Evolutionary conservation across 192 early-diverging fungal genomes (phyloP), one percentile per base, ranked within the genome.

Genomic region (Mortierella alpina): DNA sequence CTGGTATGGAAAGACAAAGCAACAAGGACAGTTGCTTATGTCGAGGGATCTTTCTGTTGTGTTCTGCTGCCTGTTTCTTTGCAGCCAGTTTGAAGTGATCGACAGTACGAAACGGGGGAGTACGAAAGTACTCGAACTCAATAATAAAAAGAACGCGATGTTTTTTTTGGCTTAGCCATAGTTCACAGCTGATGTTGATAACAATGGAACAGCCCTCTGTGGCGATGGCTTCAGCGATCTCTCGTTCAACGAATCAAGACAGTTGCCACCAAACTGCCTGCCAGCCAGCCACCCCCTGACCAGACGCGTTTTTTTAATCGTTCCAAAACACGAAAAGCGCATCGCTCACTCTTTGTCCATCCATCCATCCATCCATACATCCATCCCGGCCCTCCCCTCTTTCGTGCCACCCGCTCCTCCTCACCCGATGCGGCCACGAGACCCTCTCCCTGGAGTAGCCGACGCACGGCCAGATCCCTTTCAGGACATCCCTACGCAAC

Each of bases 21-120:
- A 31, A 31, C 73, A 75, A 75, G 73, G 73, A 75, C 73, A 75
- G 73, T 75, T 75, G 52, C 68, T 44, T 41, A 67, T 47, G 48
- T 48, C 46, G 51, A 42, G 45, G 62, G 50, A 4, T 51, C 49
- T 51, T 42, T 53, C 54, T 59, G 18, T 70, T 52, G 15, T 54
- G 15, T 60, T 62, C 54, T 52, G 61, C 54, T 45, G 15, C 20
- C 47, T 60, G 59, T 40, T 60, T 12, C 59, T 41, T 56, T 23
- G 17, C 52, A 20, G 14, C 53, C 45, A 18, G 65, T 12, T 20
- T 44, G 20, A 42, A 15, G 7, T 59, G 42, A 59, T 59, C 22
- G 52, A 65, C 63, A 52, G 31, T 31, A 31, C 31, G 31, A 31
- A 31, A 31, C 31, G 31, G 1, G 31, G 3, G 31, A 2, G 3